phyloP scores from a whole-genome alignment of 2,329 filamentous ascomycete genomes.

The Calonectria naviculata region DNA sequence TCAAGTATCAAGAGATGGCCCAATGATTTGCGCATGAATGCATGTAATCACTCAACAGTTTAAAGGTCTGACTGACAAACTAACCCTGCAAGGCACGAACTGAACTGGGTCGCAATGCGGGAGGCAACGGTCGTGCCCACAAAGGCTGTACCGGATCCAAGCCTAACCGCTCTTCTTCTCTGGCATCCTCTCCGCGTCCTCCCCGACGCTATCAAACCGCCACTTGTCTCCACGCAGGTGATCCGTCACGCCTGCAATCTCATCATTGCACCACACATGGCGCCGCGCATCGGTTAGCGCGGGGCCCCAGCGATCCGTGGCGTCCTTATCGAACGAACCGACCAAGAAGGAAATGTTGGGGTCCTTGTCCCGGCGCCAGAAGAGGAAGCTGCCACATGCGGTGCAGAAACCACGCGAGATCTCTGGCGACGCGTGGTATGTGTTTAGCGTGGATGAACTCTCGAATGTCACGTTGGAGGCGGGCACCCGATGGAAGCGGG shows the following conservation, averaged over 20 bases:
- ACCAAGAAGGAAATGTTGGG: slow-evolving; percentile 1
- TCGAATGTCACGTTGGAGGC: neutral
- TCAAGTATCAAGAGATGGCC: neutral
- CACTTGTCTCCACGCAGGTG: neutral
- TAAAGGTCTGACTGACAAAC: neutral
- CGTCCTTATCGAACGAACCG: neutral
- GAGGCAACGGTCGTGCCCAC: neutral
- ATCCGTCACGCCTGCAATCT: slow-evolving; percentile 2
- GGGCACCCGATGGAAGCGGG: neutral
- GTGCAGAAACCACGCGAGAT: slow-evolving; percentile 3
- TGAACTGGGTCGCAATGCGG: neutral
- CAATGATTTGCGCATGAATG: neutral
- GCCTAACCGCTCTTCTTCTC: neutral
- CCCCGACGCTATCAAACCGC: neutral
- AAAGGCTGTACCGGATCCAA: neutral
- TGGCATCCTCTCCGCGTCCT: neutral
- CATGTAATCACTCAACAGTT: neutral
- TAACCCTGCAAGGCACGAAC: neutral
- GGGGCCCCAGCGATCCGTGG: neutral
- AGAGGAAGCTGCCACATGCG: neutral
- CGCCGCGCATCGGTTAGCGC: neutral
- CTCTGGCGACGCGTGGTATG: neutral
- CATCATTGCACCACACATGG: slow-evolving; percentile 2
- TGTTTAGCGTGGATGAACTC: neutral
- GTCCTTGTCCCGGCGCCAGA: neutral